A percentile compares a stretch with the other conserved stretches of the same genome.
Conservation (phyloP, 331 rosid species). For the Spiraea crenata region DNA sequence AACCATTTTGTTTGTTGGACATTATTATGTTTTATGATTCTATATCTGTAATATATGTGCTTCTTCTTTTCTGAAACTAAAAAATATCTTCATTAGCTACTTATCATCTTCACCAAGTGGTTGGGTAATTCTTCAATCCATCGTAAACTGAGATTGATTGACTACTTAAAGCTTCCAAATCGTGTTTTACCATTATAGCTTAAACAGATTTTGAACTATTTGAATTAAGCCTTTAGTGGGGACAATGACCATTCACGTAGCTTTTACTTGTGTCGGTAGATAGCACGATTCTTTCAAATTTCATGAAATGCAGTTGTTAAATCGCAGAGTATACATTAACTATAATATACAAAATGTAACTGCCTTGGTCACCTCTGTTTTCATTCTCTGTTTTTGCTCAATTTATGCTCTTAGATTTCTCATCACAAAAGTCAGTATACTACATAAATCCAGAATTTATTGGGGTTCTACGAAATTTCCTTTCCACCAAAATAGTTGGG, state of each 20-base stretch:
- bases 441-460: neutral
- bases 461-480: constrained; percentile 1
- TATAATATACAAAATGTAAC: no score
- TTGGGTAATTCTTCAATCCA: neutral
- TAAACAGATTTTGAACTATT: neutral
- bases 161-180: no score
- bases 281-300: no score
- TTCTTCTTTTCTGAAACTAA: neutral
- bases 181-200: no score
- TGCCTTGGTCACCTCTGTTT: neutral
- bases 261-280: no score
- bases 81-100: neutral
- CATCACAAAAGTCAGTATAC: neutral
- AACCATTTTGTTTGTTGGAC: constrained; percentile 4
- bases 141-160: neutral
- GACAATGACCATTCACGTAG: no score
- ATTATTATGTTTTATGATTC: neutral
- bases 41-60: neutral
- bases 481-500: neutral
- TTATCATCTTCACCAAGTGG: neutral
- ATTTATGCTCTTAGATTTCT: neutral
- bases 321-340: no score
- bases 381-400: neutral
- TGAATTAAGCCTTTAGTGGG: neutral
- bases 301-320: no score